phyloP scores from a whole-genome alignment of 495 filamentous ascomycete species.

The Trichoderma erinaceum region DNA sequence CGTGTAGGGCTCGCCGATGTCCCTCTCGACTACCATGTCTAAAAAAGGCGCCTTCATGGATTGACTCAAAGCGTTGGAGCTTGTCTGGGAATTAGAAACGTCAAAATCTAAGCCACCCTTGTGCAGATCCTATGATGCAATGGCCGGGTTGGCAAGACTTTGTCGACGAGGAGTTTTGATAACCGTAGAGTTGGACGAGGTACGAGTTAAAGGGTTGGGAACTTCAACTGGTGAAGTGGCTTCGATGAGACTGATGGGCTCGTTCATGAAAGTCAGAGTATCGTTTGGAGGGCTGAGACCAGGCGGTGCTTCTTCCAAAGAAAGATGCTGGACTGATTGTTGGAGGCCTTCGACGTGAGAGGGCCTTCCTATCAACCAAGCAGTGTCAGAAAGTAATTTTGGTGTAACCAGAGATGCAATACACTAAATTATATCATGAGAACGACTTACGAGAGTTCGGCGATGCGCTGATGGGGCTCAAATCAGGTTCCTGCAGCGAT shows the following conservation, averaged over 20 bases:
- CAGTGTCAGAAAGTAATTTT: background rate
- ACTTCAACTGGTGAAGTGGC: background rate
- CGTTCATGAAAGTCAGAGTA: background rate
- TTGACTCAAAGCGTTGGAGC: conserved; percentile 2
- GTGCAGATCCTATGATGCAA: background rate
- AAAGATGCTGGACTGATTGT: background rate
- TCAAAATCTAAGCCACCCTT: conserved; percentile 1
- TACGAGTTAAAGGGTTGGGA: background rate
- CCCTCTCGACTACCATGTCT: conserved; percentile 22
- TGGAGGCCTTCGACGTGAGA: background rate
- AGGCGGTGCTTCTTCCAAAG: background rate
- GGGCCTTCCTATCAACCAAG: background rate
- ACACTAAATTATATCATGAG: background rate
- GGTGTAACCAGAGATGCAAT: background rate
- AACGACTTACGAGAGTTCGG: conserved; percentile 26
- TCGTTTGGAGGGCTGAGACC: background rate
- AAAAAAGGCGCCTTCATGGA: conserved; percentile 31
- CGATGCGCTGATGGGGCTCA: conserved; percentile 39
- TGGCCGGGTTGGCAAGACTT: background rate
- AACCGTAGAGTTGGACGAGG: background rate
- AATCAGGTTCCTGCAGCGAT: conserved; percentile 39
- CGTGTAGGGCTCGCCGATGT: background rate
- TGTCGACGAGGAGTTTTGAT: conserved; percentile 5
- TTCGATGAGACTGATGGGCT: background rate
- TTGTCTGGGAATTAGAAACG: background rate